These are phyloP conservation scores for Blastocystis sp. DNA, from an alignment of 352 stramenopile genomes.

Conservation along the genomic window DNA sequence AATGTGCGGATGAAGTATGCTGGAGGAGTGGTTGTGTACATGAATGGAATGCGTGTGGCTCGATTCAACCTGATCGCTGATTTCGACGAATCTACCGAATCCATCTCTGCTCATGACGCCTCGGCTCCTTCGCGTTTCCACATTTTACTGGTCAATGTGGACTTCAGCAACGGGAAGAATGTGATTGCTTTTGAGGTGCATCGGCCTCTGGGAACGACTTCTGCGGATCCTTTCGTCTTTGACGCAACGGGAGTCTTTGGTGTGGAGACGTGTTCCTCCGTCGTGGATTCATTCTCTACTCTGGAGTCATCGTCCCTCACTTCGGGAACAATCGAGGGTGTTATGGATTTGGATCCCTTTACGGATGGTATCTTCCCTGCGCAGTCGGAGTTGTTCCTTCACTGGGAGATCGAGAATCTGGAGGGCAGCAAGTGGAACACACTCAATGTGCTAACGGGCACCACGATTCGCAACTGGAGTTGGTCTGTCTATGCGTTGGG, in stretches of 20 bases:
- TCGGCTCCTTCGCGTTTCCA: not conserved
- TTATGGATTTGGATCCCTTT: not conserved
- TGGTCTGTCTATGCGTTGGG: not conserved
- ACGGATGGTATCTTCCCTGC: too few species aligned
- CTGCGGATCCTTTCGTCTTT: not conserved
- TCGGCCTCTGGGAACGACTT: not conserved
- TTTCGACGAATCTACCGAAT: not conserved
- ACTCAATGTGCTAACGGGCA: not conserved
- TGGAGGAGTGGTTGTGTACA: not conserved
- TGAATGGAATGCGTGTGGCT: not conserved
- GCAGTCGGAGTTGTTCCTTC: too few species aligned
- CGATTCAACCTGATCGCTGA: conserved; percentile 33
- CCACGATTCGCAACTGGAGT: not conserved
- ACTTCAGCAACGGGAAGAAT: not conserved
- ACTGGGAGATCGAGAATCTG: not conserved
- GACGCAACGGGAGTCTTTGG: not conserved
- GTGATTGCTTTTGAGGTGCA: conserved; percentile 46
- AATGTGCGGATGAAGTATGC: not conserved
- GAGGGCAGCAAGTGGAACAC: not conserved
- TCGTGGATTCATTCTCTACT: not conserved
- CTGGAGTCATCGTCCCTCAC: not conserved
- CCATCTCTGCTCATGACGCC: not conserved
- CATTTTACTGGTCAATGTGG: not conserved
- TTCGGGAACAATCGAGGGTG: not conserved
- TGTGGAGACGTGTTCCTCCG: not conserved